These are phyloP conservation scores for Phaseolus lunatus DNA, from an alignment of 306 rosid genomes.

Conservation along the genomic window DNA sequence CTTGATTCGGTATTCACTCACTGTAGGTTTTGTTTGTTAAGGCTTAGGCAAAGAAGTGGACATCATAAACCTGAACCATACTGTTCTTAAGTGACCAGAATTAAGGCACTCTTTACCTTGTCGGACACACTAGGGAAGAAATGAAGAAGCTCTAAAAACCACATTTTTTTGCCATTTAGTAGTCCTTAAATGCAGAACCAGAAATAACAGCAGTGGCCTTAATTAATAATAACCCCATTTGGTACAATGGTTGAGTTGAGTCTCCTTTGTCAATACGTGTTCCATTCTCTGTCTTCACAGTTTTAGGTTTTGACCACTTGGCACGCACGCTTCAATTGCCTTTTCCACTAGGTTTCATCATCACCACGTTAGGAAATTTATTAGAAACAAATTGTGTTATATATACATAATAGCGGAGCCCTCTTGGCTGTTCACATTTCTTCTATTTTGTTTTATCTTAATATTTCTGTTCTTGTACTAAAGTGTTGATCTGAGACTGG, in stretches of 20 bases:
- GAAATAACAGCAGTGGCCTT: conserved; percentile 35
- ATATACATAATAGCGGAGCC: conserved; percentile 28
- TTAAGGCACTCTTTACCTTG: conserved; percentile 46
- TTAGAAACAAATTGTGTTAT: background rate
- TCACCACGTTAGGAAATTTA: conserved; percentile 39
- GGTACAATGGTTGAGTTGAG: conserved; percentile 3
- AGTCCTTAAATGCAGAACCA: conserved; percentile 41
- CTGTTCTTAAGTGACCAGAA: conserved; percentile 39
- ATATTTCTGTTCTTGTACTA: background rate
- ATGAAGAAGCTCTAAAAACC: conserved; percentile 14
- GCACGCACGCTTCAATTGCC: background rate
- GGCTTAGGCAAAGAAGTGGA: conserved; percentile 33
- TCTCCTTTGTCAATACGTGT: conserved; percentile 31
- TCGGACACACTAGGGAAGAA: conserved; percentile 37
- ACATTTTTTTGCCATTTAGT: conserved; percentile 15
- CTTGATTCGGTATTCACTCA: background rate
- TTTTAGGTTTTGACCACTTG: conserved; percentile 52
- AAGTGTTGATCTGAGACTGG: conserved; percentile 21
- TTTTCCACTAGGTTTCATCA: conserved; percentile 30
- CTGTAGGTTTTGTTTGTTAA: conserved; percentile 2
- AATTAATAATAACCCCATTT: conserved; percentile 29
- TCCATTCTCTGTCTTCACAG: conserved; percentile 15
- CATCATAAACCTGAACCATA: conserved; percentile 44
- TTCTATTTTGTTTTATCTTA: background rate
- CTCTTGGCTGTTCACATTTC: background rate